Evolutionary conservation across 2,329 filamentous ascomycete genomes (phyloP), one percentile per base, ranked within the genome.

Genomic region (Sphaerostilbella broomeana): DNA sequence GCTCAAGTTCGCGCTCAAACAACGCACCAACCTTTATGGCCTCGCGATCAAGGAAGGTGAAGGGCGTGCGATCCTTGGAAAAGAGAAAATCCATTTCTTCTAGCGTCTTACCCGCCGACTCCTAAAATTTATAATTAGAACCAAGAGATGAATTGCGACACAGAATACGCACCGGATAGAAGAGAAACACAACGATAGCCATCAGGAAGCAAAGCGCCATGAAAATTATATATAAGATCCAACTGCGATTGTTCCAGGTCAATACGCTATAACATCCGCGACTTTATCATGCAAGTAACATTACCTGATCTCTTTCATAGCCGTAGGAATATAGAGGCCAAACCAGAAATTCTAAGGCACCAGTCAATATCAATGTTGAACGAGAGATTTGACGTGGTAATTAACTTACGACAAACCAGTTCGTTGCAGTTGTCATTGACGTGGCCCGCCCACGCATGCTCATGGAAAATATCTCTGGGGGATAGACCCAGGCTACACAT

Each of bases 401-500:
- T n/a, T 6, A 9, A 15, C 38, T 42, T 19, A 44, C 42, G 2
- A 44, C 27, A 28, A 44, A 44, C 42, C 42, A 44, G 16, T 44
- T 44, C n/a, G 42, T 44, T 12, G 42, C 34, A 6, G 42, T 44
- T 6, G 42, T 44, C 42, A 44, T 42, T 9, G 42, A 44, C 6
- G 42, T 44, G 10, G 42, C 42, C 10, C 42, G 32, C 2, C 42
- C 42, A 9, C 42, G 42, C 42, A 60, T 57, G 13, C 53, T 48
- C 47, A 52, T 50, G 52, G 68, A 68, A 69, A 51, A 60, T 26
- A 59, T 47, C 54, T 80, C 77, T 8, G 75, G 72, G 0, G 73
- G 72, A 51, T 81, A 80, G 35, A 79, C 68, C 76, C 76, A 79
- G 38, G 69, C 72, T 2, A 77, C 71, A 2, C 75, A 75, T 0